Evolutionary conservation across 1,139 yeast species (phyloP).

Genomic region (Ogataea hybrid): DNA sequence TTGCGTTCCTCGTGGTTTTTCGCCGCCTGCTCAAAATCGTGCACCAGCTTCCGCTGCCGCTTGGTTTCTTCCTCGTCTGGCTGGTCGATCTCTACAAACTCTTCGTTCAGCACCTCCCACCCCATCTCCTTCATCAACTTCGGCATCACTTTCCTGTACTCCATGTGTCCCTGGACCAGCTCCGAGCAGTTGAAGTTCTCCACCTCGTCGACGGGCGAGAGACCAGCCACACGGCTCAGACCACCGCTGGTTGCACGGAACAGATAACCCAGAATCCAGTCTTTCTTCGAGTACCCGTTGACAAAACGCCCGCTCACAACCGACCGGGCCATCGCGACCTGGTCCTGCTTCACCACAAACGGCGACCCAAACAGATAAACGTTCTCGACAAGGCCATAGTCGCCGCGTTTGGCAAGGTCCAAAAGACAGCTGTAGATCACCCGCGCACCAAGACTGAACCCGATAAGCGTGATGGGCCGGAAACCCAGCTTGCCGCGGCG

Average conservation of each 20-base stretch:
- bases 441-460: conserved; percentile 92
- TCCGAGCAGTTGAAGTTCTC: conserved; percentile 89
- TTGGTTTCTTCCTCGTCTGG: conserved; percentile 89
- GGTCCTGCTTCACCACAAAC: conserved; percentile 73
- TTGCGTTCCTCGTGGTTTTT: conserved; percentile 43
- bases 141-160: conserved; percentile 92
- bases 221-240: conserved; percentile 82
- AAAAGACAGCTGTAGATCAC: conserved; percentile 87
- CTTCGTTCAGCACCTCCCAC: conserved; percentile 85
- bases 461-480: conserved; percentile 88
- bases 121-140: conserved; percentile 64
- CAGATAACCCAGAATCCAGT: conserved; percentile 94
- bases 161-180: conserved; percentile 92
- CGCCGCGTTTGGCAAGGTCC: conserved; percentile 83
- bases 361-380: conserved; percentile 92
- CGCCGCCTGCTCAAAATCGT: conserved; percentile 84
- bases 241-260: conserved; percentile 98
- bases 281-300: conserved; percentile 88
- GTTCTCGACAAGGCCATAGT: conserved; percentile 85
- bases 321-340: conserved; percentile 74
- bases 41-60: conserved; percentile 73
- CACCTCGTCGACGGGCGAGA: conserved; percentile 66
- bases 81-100: conserved; percentile 93
- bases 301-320: conserved; percentile 90
- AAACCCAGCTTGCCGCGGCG: conserved; percentile 87